Evolutionary conservation across 805 yeast genomes (phyloP), one percentile per base, ranked within the genome.

Genomic region (Candida taoyuanica): DNA sequence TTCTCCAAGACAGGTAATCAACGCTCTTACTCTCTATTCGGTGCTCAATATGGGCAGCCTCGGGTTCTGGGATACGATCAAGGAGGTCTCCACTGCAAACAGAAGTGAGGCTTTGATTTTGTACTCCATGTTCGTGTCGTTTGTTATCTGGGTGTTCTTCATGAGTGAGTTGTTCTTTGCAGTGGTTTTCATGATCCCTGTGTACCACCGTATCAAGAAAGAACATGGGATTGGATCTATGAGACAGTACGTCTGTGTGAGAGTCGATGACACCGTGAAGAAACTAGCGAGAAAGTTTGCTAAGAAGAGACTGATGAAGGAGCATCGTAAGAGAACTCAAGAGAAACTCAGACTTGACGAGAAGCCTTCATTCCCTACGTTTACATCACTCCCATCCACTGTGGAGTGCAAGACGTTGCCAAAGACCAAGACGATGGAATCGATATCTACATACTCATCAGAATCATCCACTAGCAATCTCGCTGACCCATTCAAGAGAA

Each of bases 1-100:
- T 49, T 71, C 88, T 14, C 96, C 96, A 17, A 76, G 96, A 60
- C 96, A 87, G 60, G 80, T 85, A 2, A 74, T 87, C 45, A 87
- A 87, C 55, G 83, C 88, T 19, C 64, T 84, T 48, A 85, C 96
- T 0, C 62, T 82, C 16, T 73, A 70, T 61, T 70, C 78, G 3
- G 74, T 72, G 5, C 53, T 73, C 15, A 53, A 70, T 12, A 50
- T 62, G 14, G 55, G 56, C 30, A 15, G 64, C 36, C 41, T 52
- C 6, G 57, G 52, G 13, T 58, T 68, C 36, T 41, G 47, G 48
- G 41, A 40, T 1, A 75, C 78, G 31, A 71, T 86, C 33, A 64
- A 67, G 45, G 47, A 59, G 3, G 74, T 85, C 13, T 86, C 91
- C n/a, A 57, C 65, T 13, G 67, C 75, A 12, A 79, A 83, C 53